Percentiles rank a stretch among this genome's conserved stretches.
These are phyloP conservation scores for Centrapalus pauciflorus DNA, from an alignment of 129 eudicot genomes.

Conservation along the genomic window DNA sequence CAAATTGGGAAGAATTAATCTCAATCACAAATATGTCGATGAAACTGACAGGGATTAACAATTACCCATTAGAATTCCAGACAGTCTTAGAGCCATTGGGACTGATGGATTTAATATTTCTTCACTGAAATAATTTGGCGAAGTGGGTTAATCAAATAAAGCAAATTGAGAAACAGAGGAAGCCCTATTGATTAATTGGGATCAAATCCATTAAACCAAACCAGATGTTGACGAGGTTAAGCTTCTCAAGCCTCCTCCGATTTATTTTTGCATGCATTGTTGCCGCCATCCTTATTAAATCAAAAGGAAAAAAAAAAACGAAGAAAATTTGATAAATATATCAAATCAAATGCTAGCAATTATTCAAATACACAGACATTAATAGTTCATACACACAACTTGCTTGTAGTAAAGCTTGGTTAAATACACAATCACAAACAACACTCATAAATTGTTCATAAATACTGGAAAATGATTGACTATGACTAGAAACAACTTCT, in stretches of 20 bases:
- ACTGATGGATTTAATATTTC: constrained; percentile 86
- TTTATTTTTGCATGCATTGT: constrained; percentile 81
- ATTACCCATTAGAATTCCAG: constrained; percentile 98
- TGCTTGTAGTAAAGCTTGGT: background rate
- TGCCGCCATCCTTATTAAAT: constrained; percentile 81
- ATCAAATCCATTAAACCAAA: constrained; percentile 6
- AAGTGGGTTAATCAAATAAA: background rate
- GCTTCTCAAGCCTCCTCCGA: constrained; percentile 68
- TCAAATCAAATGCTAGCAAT: background rate
- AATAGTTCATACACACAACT: background rate
- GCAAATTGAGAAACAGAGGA: background rate
- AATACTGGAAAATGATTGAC: background rate
- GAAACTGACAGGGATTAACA: background rate
- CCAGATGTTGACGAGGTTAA: constrained; percentile 86
- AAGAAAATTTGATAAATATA: too few species aligned
- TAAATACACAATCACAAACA: background rate
- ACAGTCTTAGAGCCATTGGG: constrained; percentile 94
- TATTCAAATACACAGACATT: background rate
- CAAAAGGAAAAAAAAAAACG: background rate
- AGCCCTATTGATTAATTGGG: background rate
- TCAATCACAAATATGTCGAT: background rate
- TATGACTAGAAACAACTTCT: background rate
- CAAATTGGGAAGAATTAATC: background rate
- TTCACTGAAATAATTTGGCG: constrained; percentile 47
- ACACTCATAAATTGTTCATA: background rate